phyloP scores from a whole-genome alignment of 2,329 filamentous ascomycete species.

The Esteya vermicola region DNA sequence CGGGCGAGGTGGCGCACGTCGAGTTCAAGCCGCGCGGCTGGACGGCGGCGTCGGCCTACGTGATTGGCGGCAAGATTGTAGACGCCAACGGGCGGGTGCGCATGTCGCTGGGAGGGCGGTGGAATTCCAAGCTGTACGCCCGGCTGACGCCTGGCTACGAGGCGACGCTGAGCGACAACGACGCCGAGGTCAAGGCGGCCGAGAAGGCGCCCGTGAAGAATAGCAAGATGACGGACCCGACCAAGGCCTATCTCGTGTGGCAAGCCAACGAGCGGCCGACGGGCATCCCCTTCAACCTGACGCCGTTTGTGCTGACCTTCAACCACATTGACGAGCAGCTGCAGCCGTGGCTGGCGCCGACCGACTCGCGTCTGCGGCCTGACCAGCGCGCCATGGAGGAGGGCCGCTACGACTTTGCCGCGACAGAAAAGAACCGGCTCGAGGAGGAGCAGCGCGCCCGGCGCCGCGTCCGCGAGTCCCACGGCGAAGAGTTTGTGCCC shows the following conservation, averaged over 20 bases:
- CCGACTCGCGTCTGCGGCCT: conserved; percentile 81
- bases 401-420: conserved; percentile 88
- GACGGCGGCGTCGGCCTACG: conserved; percentile 86
- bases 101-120: conserved; percentile 83
- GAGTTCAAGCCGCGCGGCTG: conserved; percentile 94
- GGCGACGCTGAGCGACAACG: conserved; percentile 50
- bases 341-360: conserved; percentile 65
- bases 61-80: conserved; percentile 73
- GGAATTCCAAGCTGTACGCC: conserved; percentile 96
- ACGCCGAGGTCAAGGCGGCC: conserved; percentile 12
- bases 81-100: conserved; percentile 66
- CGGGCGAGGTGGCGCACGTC: conserved; percentile 74
- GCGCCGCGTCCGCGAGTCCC: conserved; percentile 56
- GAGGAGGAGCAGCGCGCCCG: conserved; percentile 82
- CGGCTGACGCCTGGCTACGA: conserved; percentile 86
- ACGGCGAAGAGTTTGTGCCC: conserved; percentile 68
- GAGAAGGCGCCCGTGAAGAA: conserved; percentile 17
- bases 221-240: conserved; percentile 47
- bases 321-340: conserved; percentile 86
- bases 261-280: conserved; percentile 68
- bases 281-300: conserved; percentile 92
- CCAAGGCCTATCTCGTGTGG: conserved; percentile 82
- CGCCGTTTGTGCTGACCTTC: conserved; percentile 86
- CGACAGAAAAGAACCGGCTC: conserved; percentile 83
- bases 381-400: conserved; percentile 98